phyloP scores from a whole-genome alignment of 108 stramenopile genomes.

The Nitzschia putrida region DNA sequence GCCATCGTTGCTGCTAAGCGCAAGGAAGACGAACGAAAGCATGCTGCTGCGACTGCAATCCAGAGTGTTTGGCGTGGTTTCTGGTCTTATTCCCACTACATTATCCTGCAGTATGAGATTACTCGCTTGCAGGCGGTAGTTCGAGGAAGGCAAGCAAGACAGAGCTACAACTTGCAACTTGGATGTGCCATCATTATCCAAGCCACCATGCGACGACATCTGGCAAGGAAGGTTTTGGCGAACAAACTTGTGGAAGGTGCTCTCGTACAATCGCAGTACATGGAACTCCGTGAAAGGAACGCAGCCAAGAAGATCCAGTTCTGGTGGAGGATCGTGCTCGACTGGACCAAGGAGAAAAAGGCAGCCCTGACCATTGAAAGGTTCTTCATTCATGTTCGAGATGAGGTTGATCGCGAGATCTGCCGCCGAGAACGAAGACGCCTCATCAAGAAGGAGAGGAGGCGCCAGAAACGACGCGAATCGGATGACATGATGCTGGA shows the following conservation, averaged over 20 bases:
- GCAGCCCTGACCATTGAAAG: conserved; percentile 75
- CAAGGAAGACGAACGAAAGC: conserved; percentile 20
- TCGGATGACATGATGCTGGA: conserved; percentile 59
- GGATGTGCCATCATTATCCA: conserved; percentile 78
- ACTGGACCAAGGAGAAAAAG: conserved; percentile 47
- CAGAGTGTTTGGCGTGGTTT: conserved; percentile 74
- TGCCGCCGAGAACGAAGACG: conserved; percentile 41
- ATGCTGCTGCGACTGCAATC: conserved; percentile 54
- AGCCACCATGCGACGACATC: conserved; percentile 52
- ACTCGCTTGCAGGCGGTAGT: conserved; percentile 69
- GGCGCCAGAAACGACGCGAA: conserved; percentile 32
- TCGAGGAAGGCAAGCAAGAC: conserved; percentile 58
- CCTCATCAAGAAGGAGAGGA: conserved; percentile 52
- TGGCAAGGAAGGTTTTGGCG: conserved; percentile 42
- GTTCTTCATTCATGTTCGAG: conserved; percentile 71
- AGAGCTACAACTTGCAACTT: conserved; percentile 42
- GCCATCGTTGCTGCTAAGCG: conserved; percentile 8
- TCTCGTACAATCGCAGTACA: conserved; percentile 42
- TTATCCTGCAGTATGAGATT: conserved; percentile 62
- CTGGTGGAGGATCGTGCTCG: conserved; percentile 63
- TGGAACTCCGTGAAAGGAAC: conserved; percentile 56
- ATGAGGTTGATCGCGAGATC: conserved; percentile 73
- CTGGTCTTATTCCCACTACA: conserved; percentile 63
- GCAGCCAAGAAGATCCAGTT: conserved; percentile 65
- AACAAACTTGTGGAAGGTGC: conserved; percentile 13